These are phyloP conservation scores for Pestalotiopsis sp. DNA, from an alignment of 2,329 filamentous ascomycete genomes.

Conservation along the genomic window DNA sequence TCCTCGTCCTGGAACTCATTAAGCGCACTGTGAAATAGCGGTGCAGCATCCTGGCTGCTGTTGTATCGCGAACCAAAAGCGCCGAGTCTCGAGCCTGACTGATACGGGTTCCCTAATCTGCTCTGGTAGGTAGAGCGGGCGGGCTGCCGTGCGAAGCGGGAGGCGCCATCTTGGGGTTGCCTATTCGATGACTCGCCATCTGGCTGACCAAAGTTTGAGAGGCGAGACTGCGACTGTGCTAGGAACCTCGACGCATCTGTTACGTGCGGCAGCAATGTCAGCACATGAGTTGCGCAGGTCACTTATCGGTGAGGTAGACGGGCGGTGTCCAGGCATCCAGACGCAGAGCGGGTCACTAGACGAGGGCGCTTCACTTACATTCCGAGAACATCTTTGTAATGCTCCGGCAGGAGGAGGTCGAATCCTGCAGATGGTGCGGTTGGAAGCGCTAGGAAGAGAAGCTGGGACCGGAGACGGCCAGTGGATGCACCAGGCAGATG, in stretches of 20 bases:
- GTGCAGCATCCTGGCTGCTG: constrained; percentile 76
- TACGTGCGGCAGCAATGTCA: neutral
- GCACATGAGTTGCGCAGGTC: neutral
- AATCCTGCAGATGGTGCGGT: constrained; percentile 23
- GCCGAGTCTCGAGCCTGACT: constrained; percentile 72
- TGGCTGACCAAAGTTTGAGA: constrained; percentile 70
- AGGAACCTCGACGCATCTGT: constrained; percentile 91
- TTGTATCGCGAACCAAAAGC: constrained; percentile 74
- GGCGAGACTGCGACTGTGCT: constrained; percentile 90
- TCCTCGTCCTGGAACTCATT: constrained; percentile 93
- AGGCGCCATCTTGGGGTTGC: constrained; percentile 16
- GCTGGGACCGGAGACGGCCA: neutral
- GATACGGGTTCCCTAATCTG: constrained; percentile 72
- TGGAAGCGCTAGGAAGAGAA: neutral
- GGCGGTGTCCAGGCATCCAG: neutral
- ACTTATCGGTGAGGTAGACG: neutral
- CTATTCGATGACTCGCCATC: constrained; percentile 31
- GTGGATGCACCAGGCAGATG: neutral
- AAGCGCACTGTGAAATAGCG: constrained; percentile 89
- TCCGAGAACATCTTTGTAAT: constrained; percentile 72
- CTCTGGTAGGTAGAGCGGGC: constrained; percentile 29
- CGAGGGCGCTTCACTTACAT: constrained; percentile 68
- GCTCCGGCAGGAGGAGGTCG: constrained; percentile 26
- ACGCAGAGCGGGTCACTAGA: neutral
- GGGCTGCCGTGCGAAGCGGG: constrained; percentile 29